Evolutionary conservation across 1,284 basidiomycete species (phyloP).

Genomic region (Cryptococcus sp.): DNA sequence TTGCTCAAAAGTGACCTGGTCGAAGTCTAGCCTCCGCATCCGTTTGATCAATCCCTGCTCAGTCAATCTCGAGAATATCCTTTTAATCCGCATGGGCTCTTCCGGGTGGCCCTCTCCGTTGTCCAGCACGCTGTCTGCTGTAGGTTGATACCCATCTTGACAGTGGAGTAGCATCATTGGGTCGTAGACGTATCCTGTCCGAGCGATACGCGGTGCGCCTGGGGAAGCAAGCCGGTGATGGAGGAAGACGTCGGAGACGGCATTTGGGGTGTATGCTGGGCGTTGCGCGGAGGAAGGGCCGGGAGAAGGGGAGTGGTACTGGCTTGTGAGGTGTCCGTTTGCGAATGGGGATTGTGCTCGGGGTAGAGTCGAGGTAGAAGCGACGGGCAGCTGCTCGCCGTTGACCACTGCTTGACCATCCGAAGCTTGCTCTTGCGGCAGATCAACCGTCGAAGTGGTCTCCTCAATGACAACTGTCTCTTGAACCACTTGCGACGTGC

Average conservation of each 20-base stretch:
- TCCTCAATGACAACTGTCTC: not conserved
- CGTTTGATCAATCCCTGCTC: conserved; percentile 64
- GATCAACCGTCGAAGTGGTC: conserved; percentile 11
- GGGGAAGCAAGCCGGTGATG: not conserved
- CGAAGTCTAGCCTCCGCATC: conserved; percentile 78
- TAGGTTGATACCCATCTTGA: conserved; percentile 51
- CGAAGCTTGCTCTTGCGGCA: not conserved
- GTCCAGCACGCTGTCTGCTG: conserved; percentile 54
- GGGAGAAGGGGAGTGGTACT: too few species aligned
- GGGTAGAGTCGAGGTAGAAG: too few species aligned
- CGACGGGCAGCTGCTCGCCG: too few species aligned
- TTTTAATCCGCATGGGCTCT: conserved; percentile 79
- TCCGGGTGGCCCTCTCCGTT: conserved; percentile 71
- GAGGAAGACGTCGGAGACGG: conserved; percentile 4
- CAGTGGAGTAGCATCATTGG: conserved; percentile 82
- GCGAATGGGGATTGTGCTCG: too few species aligned
- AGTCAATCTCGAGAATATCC: conserved; percentile 70
- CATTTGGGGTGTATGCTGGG: not conserved
- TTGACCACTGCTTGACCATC: not conserved
- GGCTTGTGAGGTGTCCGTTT: too few species aligned
- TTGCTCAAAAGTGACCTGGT: conserved; percentile 74
- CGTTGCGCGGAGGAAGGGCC: too few species aligned
- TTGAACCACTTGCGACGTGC: not conserved
- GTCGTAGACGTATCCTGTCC: conserved; percentile 84
- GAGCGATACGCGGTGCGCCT: conserved; percentile 22